phyloP scores from a whole-genome alignment of 768 basidiomycete species.

The Stropharia rugosoannulata region DNA sequence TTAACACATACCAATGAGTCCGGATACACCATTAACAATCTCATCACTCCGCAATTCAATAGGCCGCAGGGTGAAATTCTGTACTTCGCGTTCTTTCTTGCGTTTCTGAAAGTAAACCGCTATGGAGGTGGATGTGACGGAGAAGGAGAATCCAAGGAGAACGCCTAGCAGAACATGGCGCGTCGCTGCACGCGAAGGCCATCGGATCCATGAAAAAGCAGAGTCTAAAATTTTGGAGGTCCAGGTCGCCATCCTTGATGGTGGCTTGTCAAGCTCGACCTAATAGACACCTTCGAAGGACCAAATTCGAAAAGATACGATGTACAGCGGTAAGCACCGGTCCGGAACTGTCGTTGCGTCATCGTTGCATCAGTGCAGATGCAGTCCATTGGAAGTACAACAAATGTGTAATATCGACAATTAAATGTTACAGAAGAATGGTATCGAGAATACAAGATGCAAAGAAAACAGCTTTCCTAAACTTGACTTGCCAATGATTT shows the following conservation, averaged over 20 bases:
- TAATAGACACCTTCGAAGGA: too few species aligned
- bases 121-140: conserved; percentile 68
- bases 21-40: conserved; percentile 75
- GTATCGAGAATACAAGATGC: background rate
- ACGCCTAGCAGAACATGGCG: conserved; percentile 45
- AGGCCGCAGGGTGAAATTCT: conserved; percentile 46
- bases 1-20: conserved; percentile 71
- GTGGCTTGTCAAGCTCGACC: too few species aligned
- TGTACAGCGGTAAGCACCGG: background rate
- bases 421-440: too few species aligned
- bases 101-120: conserved; percentile 51
- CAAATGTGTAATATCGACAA: too few species aligned
- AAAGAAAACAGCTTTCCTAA: too few species aligned
- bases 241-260: conserved; percentile 18
- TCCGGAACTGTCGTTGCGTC: background rate
- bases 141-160: conserved; percentile 74
- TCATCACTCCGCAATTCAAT: conserved; percentile 78
- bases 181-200: conserved; percentile 33
- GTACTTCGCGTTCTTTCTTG: conserved; percentile 40
- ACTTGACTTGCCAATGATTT: too few species aligned
- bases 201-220: conserved; percentile 32
- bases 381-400: too few species aligned
- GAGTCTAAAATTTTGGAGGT: conserved; percentile 12
- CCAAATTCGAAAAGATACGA: too few species aligned
- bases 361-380: background rate